These are phyloP conservation scores for Populus tomentosa DNA, from an alignment of 441 rosid genomes.

Conservation along the genomic window DNA sequence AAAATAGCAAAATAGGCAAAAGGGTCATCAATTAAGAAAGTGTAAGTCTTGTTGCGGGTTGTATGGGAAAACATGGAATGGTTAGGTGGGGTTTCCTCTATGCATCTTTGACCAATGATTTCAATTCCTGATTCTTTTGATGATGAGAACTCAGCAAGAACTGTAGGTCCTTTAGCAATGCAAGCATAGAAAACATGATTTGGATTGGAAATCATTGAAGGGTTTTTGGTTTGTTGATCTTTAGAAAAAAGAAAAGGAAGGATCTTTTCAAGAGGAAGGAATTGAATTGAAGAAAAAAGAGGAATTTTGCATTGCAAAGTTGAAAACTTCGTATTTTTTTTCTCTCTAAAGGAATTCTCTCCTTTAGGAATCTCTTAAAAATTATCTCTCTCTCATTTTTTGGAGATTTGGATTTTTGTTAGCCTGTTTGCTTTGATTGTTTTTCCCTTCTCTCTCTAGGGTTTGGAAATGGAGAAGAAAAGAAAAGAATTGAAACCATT, in stretches of 20 bases:
- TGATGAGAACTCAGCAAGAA: slow-evolving; percentile 56
- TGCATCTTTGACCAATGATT: slow-evolving; percentile 50
- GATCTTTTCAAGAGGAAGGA: not conserved
- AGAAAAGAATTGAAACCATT: slow-evolving; percentile 21
- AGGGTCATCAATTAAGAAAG: slow-evolving; percentile 56
- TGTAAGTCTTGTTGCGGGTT: slow-evolving; percentile 43
- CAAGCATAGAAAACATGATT: slow-evolving; percentile 57
- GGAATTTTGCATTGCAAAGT: not conserved
- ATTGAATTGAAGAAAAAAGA: not conserved
- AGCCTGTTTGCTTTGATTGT: not conserved
- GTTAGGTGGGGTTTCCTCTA: slow-evolving; percentile 57
- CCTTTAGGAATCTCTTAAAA: not conserved
- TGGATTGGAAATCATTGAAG: slow-evolving; percentile 59
- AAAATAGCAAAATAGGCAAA: slow-evolving; percentile 57
- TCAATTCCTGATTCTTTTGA: slow-evolving; percentile 49
- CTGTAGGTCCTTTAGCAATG: slow-evolving; percentile 54
- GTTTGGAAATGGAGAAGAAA: slow-evolving; percentile 18
- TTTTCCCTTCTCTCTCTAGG: slow-evolving; percentile 16
- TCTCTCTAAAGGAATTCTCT: not conserved
- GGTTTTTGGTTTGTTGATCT: not conserved
- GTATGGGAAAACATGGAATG: slow-evolving; percentile 81
- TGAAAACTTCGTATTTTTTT: not conserved
- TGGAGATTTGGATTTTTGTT: not conserved
- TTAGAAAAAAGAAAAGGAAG: not conserved
- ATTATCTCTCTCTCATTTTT: no score